Conservation (phyloP, 495 filamentous ascomycete genomes). For the Neurospora sp. region DNA sequence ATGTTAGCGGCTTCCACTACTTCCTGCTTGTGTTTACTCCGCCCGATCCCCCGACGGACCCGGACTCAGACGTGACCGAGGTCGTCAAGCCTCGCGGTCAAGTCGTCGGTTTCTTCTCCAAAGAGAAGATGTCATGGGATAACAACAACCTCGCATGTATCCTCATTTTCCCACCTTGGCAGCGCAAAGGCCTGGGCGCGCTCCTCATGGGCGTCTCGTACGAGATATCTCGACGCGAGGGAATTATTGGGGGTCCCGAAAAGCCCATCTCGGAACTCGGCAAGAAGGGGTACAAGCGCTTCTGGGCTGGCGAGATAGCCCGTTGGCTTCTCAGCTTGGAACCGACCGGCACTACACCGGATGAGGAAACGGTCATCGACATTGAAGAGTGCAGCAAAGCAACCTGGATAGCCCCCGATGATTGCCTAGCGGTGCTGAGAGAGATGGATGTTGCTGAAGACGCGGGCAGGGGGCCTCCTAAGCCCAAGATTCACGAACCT, state of each 20-base stretch:
- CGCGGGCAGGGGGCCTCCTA: conserved; percentile 35
- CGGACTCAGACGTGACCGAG: background rate
- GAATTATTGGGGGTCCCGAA: conserved; percentile 82
- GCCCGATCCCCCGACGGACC: conserved; percentile 29
- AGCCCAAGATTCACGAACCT: background rate
- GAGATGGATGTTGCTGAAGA: conserved; percentile 66
- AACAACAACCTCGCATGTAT: conserved; percentile 98
- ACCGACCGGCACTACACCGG: background rate
- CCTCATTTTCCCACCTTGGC: conserved; percentile 90
- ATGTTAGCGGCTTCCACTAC: conserved; percentile 89
- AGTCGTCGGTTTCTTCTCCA: conserved; percentile 93
- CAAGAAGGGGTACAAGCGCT: conserved; percentile 65
- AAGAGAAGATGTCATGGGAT: conserved; percentile 98
- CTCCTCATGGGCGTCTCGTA: conserved; percentile 90
- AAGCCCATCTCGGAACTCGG: conserved; percentile 83
- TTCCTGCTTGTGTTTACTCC: conserved; percentile 69
- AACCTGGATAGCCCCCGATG: conserved; percentile 74
- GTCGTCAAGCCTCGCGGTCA: conserved; percentile 25
- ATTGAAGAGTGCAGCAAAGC: conserved; percentile 36
- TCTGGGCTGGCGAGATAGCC: conserved; percentile 74
- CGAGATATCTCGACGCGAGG: conserved; percentile 78
- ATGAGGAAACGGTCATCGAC: conserved; percentile 24
- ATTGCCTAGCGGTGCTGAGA: conserved; percentile 67
- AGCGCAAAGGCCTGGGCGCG: conserved; percentile 77
- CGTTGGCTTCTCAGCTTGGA: conserved; percentile 48